Percentiles rank a stretch among this genome's conserved stretches.
Conservation (phyloP, 768 basidiomycete species). For the Hypholoma fasciculare region DNA sequence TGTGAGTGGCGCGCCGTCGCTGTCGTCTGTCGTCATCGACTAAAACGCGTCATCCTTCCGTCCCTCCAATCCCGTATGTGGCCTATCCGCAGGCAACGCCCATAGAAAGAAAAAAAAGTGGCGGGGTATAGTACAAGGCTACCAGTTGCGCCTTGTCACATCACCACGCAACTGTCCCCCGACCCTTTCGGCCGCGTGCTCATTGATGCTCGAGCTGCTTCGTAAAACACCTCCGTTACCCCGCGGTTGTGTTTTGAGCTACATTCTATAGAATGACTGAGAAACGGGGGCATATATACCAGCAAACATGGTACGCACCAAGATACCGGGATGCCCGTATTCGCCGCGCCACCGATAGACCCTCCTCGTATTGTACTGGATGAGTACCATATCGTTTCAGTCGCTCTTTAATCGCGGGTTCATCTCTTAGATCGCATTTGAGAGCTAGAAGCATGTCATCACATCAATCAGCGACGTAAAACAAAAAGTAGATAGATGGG, state of each 20-base stretch:
- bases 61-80: no score
- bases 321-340: constrained; percentile 94
- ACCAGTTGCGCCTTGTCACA: constrained; percentile 37
- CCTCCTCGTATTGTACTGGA: constrained; percentile 91
- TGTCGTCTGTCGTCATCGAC: no score
- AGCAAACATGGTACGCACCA: constrained; percentile 48
- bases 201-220: constrained; percentile 84
- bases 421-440: constrained; percentile 95
- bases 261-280: constrained; percentile 63
- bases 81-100: no score
- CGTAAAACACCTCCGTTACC: constrained; percentile 90
- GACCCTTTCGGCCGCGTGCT: constrained; percentile 71
- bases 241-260: constrained; percentile 97
- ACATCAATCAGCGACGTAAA: constrained; percentile 3
- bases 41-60: no score
- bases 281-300: neutral
- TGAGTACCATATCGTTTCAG: constrained; percentile 69
- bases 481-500: constrained; percentile 14
- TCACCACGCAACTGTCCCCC: constrained; percentile 56
- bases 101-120: neutral
- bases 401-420: constrained; percentile 67
- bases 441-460: constrained; percentile 54
- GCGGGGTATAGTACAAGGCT: neutral
- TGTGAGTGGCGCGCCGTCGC: no score
- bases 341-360: constrained; percentile 81